Evolutionary conservation across 2,329 filamentous ascomycete genomes (phyloP).

Genomic region (Bretziella fagacearum): DNA sequence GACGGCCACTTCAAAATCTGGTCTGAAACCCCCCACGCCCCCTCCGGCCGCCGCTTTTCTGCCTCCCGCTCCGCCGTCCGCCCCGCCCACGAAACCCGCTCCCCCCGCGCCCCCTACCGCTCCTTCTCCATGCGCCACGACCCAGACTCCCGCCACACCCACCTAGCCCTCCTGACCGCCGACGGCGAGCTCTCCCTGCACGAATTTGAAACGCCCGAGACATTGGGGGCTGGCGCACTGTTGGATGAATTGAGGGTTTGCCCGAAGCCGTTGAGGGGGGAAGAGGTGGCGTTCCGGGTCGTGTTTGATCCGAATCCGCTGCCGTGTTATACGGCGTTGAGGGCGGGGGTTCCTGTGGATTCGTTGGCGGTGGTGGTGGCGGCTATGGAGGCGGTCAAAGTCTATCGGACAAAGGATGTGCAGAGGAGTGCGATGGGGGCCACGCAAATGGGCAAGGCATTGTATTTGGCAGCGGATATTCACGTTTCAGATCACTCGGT

Average conservation of each 20-base stretch:
- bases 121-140: constrained; percentile 75
- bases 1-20: constrained; percentile 80
- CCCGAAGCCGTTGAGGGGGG: constrained; percentile 53
- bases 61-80: constrained; percentile 27
- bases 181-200: constrained; percentile 66
- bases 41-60: constrained; percentile 68
- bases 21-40: constrained; percentile 74
- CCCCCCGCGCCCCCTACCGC: constrained; percentile 46
- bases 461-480: constrained; percentile 54
- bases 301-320: constrained; percentile 78
- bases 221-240: constrained; percentile 62
- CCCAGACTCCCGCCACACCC: constrained; percentile 63
- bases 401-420: constrained; percentile 60
- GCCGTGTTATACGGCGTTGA: constrained; percentile 58
- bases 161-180: constrained; percentile 67
- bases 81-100: constrained; percentile 38
- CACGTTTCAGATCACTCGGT: constrained; percentile 34
- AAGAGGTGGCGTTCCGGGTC: constrained; percentile 74
- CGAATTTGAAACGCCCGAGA: constrained; percentile 74
- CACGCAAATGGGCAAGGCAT: constrained; percentile 48
- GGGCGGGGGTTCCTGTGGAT: constrained; percentile 66
- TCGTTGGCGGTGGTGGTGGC: constrained; percentile 70
- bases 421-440: constrained; percentile 32
- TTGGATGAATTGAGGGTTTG: constrained; percentile 24
- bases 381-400: constrained; percentile 63